Base-by-base conservation (phyloP, 345 rosid genomes). In the Zanthoxylum bungeanum region DNA sequence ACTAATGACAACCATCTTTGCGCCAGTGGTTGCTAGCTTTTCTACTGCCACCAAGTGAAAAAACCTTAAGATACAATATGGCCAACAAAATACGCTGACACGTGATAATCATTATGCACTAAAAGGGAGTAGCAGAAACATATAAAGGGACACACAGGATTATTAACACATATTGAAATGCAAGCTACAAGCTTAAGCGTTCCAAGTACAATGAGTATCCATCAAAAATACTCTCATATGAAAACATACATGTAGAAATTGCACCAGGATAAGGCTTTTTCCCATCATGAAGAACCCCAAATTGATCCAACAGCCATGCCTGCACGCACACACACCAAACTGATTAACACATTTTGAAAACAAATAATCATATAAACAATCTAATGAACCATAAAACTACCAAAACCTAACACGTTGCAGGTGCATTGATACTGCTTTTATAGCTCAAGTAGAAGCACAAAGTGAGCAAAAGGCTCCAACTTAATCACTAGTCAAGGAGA, bases 251-350 rank as follows among this genome's bases (percentile, higher is more conserved):
- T 10, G 98, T 83, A 12, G 93, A 85, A 73, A 92, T 88, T 2
- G 98, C 98, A 10, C 95, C 97, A 0, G 98, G 98, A 75, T 92
- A 95, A 42, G 99, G 97, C 49, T 86, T 82, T 70, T 89, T 92
- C 46, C 97, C 98, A 74, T 94, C 97, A 71, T 92, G 99, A 77
- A 94, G 99, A 21, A 94, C 98, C 64, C 99, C 99, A 70, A 86
- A 95, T 70, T 95, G 99, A 86, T 92, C 99, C 73, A 95, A 81
- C 56, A 95, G 84, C 99, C 98, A 95, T 28, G 91, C 97, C 99
- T 94, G 84, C 36, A 17, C 36, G n/a, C n/a, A 66, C 25, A 44
- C 49, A 71, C 51, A 66, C 27, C 12, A 37, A 67, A 49, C 50
- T 28, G 34, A 31, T 39, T 60, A 55, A 56, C 49, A 63, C 31